Conservation (phyloP, 495 filamentous ascomycete species). For the Penicillium roqueforti region DNA sequence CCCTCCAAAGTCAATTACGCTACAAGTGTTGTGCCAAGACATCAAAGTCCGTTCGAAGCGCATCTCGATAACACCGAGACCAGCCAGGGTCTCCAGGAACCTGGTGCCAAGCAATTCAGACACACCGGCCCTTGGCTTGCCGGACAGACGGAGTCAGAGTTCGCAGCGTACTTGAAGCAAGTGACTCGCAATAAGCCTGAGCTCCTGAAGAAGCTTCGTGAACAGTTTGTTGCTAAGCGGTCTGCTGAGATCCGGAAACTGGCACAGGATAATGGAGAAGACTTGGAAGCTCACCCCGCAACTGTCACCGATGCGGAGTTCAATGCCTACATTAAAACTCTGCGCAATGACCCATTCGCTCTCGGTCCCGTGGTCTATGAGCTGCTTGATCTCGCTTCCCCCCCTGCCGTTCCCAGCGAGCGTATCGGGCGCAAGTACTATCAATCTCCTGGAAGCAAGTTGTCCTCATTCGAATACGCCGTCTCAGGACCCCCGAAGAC, state of each 20-base stretch:
- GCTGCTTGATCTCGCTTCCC: constrained; percentile 48
- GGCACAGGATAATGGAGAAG: constrained; percentile 48
- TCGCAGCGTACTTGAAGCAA: constrained; percentile 60
- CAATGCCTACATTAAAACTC: constrained; percentile 52
- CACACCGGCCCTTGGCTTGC: constrained; percentile 74
- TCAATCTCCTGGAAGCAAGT: constrained; percentile 33
- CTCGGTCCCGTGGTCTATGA: constrained; percentile 44
- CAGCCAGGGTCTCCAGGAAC: constrained; percentile 27
- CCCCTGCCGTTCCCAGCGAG: constrained; percentile 35
- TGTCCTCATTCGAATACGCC: constrained; percentile 49
- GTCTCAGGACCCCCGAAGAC: constrained; percentile 67
- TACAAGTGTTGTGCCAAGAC: constrained; percentile 29
- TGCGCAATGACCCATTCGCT: constrained; percentile 51
- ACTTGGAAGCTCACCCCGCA: constrained; percentile 28
- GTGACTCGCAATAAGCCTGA: constrained; percentile 57
- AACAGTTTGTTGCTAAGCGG: constrained; percentile 38
- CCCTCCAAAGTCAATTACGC: constrained; percentile 32
- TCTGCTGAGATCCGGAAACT: constrained; percentile 37
- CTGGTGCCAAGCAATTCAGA: constrained; percentile 37
- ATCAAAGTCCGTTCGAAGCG: constrained; percentile 50
- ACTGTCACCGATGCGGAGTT: constrained; percentile 60
- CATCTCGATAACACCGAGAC: constrained; percentile 45
- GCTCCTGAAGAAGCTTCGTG: constrained; percentile 58
- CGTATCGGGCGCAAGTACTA: constrained; percentile 35
- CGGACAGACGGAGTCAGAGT: constrained; percentile 67